Evolutionary conservation across 345 rosid species (phyloP).

Genomic region (Dovyalis caffra): DNA sequence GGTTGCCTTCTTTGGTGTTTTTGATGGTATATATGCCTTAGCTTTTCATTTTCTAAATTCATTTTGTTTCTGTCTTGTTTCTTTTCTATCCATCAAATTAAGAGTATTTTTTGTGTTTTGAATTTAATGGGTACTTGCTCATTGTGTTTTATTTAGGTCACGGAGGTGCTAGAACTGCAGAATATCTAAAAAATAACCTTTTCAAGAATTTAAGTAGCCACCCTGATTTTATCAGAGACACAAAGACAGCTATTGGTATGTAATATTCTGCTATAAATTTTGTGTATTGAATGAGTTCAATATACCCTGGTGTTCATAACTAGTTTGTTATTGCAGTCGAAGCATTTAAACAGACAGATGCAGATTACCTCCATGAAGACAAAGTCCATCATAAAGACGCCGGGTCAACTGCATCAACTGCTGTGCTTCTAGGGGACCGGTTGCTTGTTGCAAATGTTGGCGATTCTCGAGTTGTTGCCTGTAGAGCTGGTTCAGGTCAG

Average conservation of each 20-base stretch:
- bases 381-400: conserved; percentile 45
- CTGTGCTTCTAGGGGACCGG: conserved; percentile 44
- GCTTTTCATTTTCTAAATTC: neutral
- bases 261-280: conserved; percentile 1
- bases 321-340: conserved; percentile 36
- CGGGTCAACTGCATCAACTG: conserved; percentile 62
- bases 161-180: conserved; percentile 54
- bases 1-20: conserved; percentile 63
- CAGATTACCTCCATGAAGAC: conserved; percentile 42
- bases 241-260: conserved; percentile 48
- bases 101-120: neutral
- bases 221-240: conserved; percentile 41
- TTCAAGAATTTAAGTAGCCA: conserved; percentile 48
- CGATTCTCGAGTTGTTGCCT: conserved; percentile 60
- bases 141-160: conserved; percentile 29
- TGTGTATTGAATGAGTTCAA: neutral
- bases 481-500: conserved; percentile 46
- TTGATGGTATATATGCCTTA: conserved; percentile 46
- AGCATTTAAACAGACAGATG: conserved; percentile 45
- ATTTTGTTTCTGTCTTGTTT: neutral
- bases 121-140: neutral
- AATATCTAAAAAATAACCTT: conserved; percentile 47
- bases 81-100: neutral
- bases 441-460: conserved; percentile 67
- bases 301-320: neutral